A percentile compares a stretch with the other conserved stretches of the same genome.
These are phyloP conservation scores for Ganoderma boninense DNA, from an alignment of 1,284 basidiomycete species.

Conservation along the genomic window DNA sequence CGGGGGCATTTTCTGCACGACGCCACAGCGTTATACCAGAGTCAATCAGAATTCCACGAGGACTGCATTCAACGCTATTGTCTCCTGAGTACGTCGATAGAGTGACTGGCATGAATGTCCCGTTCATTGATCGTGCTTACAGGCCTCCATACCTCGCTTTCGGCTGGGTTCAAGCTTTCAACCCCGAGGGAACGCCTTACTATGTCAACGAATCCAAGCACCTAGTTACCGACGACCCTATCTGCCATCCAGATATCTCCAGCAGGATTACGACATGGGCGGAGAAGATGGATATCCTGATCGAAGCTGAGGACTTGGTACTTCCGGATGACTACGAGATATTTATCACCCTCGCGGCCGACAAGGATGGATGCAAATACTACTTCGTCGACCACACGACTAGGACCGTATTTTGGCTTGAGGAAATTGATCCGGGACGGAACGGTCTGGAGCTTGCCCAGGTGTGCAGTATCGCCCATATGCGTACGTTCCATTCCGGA, in stretches of 20 bases:
- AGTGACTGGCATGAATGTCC: background rate
- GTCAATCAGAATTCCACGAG: conserved; percentile 19
- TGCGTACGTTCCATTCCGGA: conserved; percentile 32
- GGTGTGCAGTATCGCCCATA: conserved; percentile 32
- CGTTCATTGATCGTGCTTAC: background rate
- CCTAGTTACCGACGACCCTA: conserved; percentile 36
- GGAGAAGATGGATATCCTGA: conserved; percentile 3
- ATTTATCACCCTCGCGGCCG: conserved; percentile 32
- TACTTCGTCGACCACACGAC: conserved; percentile 40
- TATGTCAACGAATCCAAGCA: conserved; percentile 30
- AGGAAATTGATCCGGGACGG: conserved; percentile 29
- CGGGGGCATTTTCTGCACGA: too few relatives aligned
- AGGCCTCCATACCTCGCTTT: conserved; percentile 24
- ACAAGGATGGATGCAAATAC: conserved; percentile 33
- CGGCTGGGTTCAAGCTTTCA: conserved; percentile 30
- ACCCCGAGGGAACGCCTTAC: conserved; percentile 41
- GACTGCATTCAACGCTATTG: conserved; percentile 14
- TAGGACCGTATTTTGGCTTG: conserved; percentile 38
- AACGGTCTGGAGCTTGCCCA: conserved; percentile 31
- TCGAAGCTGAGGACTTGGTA: conserved; percentile 3
- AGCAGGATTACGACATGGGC: conserved; percentile 21
- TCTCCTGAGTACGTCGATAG: conserved; percentile 13
- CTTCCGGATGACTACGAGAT: conserved; percentile 34
- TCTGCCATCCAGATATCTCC: conserved; percentile 16
- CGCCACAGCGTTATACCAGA: conserved; percentile 14